These are phyloP conservation scores for Anthracocystis setariae DNA, from an alignment of 1,284 basidiomycete genomes.

Conservation along the genomic window DNA sequence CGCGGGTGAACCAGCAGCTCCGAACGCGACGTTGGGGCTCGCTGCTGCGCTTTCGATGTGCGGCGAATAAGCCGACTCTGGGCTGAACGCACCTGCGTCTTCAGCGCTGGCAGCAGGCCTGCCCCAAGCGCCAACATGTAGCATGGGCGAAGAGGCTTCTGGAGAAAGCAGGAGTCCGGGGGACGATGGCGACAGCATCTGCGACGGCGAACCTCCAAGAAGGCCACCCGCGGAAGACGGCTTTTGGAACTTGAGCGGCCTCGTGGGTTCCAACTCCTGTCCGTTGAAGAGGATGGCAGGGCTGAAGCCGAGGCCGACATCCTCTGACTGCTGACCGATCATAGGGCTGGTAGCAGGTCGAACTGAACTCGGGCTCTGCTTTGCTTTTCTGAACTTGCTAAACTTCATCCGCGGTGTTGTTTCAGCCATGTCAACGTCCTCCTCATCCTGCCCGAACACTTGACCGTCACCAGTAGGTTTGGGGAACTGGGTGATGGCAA, in stretches of 20 bases:
- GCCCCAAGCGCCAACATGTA: slow-evolving; percentile 34
- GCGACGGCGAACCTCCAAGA: slow-evolving; percentile 29
- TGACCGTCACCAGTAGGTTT: slow-evolving; percentile 18
- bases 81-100: not conserved
- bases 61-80: slow-evolving; percentile 21
- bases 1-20: slow-evolving; percentile 5
- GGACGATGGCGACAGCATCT: slow-evolving; percentile 18
- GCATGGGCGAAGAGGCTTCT: slow-evolving; percentile 39
- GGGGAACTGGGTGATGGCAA: slow-evolving; percentile 34
- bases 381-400: slow-evolving; percentile 7
- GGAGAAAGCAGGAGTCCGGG: slow-evolving; percentile 17
- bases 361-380: not conserved
- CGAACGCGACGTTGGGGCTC: slow-evolving; percentile 31
- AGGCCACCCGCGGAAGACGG: slow-evolving; percentile 30
- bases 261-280: slow-evolving; percentile 35
- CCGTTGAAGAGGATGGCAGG: slow-evolving; percentile 49
- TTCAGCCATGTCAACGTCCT: slow-evolving; percentile 1
- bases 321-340: slow-evolving; percentile 10
- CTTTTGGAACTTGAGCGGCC: slow-evolving; percentile 38
- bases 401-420: slow-evolving; percentile 24
- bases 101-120: slow-evolving; percentile 1
- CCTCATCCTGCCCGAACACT: slow-evolving; percentile 1
- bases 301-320: slow-evolving; percentile 20
- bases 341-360: slow-evolving; percentile 32
- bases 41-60: slow-evolving; percentile 10